These are phyloP conservation scores for Gleditsia sinensis DNA, from an alignment of 306 rosid species.

Conservation along the genomic window DNA sequence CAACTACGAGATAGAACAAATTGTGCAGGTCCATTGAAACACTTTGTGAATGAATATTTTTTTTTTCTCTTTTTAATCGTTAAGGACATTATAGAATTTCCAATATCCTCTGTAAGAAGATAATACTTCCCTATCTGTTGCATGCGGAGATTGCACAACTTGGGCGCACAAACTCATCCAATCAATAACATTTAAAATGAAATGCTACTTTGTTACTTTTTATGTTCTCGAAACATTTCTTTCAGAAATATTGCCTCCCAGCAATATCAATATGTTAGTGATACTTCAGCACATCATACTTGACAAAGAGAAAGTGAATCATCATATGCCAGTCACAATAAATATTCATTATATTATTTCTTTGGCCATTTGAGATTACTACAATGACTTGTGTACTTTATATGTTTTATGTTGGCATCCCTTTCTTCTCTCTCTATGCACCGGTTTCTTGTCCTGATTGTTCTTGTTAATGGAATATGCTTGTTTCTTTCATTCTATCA, in stretches of 20 bases:
- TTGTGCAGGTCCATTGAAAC: not conserved
- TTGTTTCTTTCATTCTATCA: not conserved
- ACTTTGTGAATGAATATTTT: not conserved
- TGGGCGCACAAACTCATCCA: constrained; percentile 11
- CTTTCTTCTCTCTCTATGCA: not conserved
- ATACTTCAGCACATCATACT: not conserved
- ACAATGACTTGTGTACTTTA: not conserved
- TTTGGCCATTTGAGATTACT: constrained; percentile 18
- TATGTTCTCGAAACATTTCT: constrained; percentile 26
- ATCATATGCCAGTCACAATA: constrained; percentile 14
- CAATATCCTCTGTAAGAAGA: not conserved
- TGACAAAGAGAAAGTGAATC: constrained; percentile 24
- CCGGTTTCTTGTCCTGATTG: not conserved
- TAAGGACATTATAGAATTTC: not conserved
- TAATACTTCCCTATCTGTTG: not conserved
- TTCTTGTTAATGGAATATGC: not conserved
- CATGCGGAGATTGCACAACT: constrained; percentile 13
- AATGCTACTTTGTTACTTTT: not conserved
- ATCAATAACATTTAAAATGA: not conserved
- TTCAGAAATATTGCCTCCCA: not conserved
- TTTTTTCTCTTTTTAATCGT: not conserved
- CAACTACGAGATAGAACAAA: not conserved
- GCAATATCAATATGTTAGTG: constrained; percentile 1
- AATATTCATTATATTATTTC: constrained; percentile 2
- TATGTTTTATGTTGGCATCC: not conserved